Evolutionary conservation across 306 rosid species (phyloP).

Genomic region (Hippophae rhamnoides): DNA sequence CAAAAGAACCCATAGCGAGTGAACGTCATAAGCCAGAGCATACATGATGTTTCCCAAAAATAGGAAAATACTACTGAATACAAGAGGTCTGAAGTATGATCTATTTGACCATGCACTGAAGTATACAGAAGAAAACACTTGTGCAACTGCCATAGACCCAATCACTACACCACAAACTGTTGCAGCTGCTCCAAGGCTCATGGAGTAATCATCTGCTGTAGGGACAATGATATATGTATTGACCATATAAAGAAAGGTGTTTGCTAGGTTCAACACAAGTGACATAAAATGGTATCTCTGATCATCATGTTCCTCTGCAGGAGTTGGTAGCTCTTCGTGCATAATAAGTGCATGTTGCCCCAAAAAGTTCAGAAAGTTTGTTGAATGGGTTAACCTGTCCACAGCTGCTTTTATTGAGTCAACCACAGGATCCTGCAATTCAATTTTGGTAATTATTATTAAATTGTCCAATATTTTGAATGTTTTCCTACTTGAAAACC

Average conservation of each 20-base stretch:
- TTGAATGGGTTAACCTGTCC: constrained; percentile 77
- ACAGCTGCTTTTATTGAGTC: constrained; percentile 81
- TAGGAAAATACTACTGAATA: constrained; percentile 84
- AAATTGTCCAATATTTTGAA: constrained; percentile 9
- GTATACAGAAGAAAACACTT: constrained; percentile 91
- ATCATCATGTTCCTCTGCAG: constrained; percentile 61
- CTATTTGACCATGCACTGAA: constrained; percentile 99
- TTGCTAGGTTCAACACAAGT: constrained; percentile 79
- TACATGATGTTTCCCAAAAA: constrained; percentile 68
- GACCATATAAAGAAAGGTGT: constrained; percentile 95
- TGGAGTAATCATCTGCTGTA: constrained; percentile 95
- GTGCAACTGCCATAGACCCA: constrained; percentile 99
- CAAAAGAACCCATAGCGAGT: constrained; percentile 83
- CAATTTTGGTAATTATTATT: constrained; percentile 15
- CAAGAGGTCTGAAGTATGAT: constrained; percentile 91
- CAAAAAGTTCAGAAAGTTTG: constrained; percentile 87
- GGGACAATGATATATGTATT: constrained; percentile 98
- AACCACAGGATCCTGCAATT: constrained; percentile 81
- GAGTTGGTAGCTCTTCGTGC: constrained; percentile 80
- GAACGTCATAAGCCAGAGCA: constrained; percentile 79
- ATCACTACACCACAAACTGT: constrained; percentile 98
- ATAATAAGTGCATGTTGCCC: constrained; percentile 96
- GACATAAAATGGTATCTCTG: constrained; percentile 76
- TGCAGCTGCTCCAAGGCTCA: constrained; percentile 96
- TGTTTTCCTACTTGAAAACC: background rate